phyloP scores from a whole-genome alignment of 1,139 yeast genomes.

The Pichia sp. region DNA sequence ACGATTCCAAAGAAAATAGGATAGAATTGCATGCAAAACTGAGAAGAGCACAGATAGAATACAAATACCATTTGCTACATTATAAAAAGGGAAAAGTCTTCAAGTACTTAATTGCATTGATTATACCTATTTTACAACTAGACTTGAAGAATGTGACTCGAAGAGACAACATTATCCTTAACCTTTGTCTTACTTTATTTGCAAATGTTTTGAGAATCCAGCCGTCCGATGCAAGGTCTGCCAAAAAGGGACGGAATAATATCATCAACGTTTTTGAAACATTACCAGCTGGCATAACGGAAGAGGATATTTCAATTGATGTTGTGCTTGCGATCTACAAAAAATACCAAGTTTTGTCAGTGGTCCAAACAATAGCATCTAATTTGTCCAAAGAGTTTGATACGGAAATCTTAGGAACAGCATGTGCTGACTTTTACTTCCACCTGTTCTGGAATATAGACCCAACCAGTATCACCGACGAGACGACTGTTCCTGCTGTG shows the following conservation, averaged over 20 bases:
- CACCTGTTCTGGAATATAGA: constrained; percentile 56
- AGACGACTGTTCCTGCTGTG: not conserved
- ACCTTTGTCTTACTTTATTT: constrained; percentile 67
- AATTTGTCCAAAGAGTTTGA: constrained; percentile 64
- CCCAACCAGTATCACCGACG: constrained; percentile 27
- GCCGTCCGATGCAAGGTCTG: constrained; percentile 46
- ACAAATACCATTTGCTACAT: constrained; percentile 64
- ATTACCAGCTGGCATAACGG: constrained; percentile 51
- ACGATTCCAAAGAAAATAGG: constrained; percentile 46
- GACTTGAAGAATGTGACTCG: constrained; percentile 55
- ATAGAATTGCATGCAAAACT: constrained; percentile 48
- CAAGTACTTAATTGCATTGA: constrained; percentile 65
- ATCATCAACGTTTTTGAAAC: constrained; percentile 33
- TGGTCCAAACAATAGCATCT: constrained; percentile 64
- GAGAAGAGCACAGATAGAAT: constrained; percentile 59
- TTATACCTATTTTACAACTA: constrained; percentile 59
- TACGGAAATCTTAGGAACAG: constrained; percentile 53
- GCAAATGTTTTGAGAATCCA: constrained; percentile 75
- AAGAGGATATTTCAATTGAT: constrained; percentile 66
- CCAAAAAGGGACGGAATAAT: constrained; percentile 27
- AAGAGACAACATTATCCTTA: constrained; percentile 68
- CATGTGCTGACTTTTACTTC: constrained; percentile 67
- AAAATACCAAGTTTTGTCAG: constrained; percentile 65
- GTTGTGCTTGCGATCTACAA: constrained; percentile 55
- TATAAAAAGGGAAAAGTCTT: constrained; percentile 59